These are phyloP conservation scores for Hygrophorus pudorinus DNA, from an alignment of 768 basidiomycete genomes.

Conservation along the genomic window DNA sequence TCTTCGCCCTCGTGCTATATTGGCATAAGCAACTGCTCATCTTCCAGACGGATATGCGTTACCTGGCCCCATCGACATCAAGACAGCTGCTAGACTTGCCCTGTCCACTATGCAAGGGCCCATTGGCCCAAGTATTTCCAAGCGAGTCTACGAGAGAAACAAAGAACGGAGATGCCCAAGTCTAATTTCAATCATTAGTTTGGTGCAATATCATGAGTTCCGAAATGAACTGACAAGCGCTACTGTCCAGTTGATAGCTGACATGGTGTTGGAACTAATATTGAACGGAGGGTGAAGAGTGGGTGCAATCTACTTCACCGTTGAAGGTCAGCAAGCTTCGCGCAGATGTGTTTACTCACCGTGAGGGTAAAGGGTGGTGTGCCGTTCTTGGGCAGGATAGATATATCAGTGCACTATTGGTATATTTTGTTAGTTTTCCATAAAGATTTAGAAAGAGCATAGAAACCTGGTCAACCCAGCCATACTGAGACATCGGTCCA, in stretches of 20 bases:
- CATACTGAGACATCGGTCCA: slow-evolving; percentile 48
- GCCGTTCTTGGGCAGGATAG: slow-evolving; percentile 42
- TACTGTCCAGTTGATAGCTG: slow-evolving; percentile 50
- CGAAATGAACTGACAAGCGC: slow-evolving; percentile 18
- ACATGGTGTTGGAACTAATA: slow-evolving; percentile 33
- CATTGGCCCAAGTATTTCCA: slow-evolving; percentile 45
- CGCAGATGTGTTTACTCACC: slow-evolving; percentile 20
- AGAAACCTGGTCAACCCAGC: slow-evolving; percentile 42
- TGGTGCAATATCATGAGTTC: background rate
- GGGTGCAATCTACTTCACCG: slow-evolving; percentile 37
- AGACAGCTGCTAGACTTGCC: background rate
- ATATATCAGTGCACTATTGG: slow-evolving; percentile 47
- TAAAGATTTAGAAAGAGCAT: background rate
- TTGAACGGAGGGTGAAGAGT: slow-evolving; percentile 52
- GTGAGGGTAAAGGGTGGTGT: slow-evolving; percentile 51
- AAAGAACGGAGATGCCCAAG: slow-evolving; percentile 47
- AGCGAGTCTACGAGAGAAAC: slow-evolving; percentile 41
- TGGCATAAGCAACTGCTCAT: no score
- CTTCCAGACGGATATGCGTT: background rate
- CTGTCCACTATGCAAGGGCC: slow-evolving; percentile 47
- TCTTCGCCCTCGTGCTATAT: background rate
- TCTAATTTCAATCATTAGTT: slow-evolving; percentile 13
- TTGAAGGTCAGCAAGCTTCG: background rate
- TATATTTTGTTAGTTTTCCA: background rate
- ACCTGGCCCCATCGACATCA: background rate